Evolutionary conservation across 2,329 filamentous ascomycete species (phyloP), one percentile per base, ranked within the genome.

Genomic region (Aureobasidium mangrovei): DNA sequence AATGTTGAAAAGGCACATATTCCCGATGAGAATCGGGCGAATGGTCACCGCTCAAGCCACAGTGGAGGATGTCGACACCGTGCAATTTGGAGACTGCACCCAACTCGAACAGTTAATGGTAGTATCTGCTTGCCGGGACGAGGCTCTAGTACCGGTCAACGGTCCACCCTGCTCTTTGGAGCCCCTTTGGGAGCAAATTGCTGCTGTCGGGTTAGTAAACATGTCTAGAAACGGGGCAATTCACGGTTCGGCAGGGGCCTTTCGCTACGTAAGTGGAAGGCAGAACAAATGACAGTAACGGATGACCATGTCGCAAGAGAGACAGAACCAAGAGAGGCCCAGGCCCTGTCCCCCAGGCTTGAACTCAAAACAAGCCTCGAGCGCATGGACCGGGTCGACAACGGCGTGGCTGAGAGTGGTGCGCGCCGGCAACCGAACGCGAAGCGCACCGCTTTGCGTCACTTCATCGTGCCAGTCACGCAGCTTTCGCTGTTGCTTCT

Each of bases 291-390:
- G 18, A 18, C 18, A 18, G 29, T 52, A 39, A 36, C 31, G 28
- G 9, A 32, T 7, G 7, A 43, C 1, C 26, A 29, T 52, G 39
- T 52, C 12, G 39, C 39, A 43, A 29, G 36, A 42, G 28, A 43
- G 26, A 52, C 48, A 41, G 35, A n/a, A 39, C 12, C 38, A 42
- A 31, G 39, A 29, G 31, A 8, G 26, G 49, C 39, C 49, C 32
- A 40, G 49, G 32, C 49, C 48, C 31, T 53, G 31, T 38, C 38
- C 46, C 40, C 31, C 49, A 53, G 38, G 39, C 40, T 32, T 28
- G 47, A 53, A 53, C 49, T 53, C 49, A 53, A 44, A 35, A 53
- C 49, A 53, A 53, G 49, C 49, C 40, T 53, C 38, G 39, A 4
- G 9, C 27, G 49, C 40, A 31, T 36, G 49, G 40, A 44, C 33